Evolutionary conservation across 2,329 filamentous ascomycete species (phyloP), one percentile per base, ranked within the genome.

Genomic region (Trichoderma semiorbis): DNA sequence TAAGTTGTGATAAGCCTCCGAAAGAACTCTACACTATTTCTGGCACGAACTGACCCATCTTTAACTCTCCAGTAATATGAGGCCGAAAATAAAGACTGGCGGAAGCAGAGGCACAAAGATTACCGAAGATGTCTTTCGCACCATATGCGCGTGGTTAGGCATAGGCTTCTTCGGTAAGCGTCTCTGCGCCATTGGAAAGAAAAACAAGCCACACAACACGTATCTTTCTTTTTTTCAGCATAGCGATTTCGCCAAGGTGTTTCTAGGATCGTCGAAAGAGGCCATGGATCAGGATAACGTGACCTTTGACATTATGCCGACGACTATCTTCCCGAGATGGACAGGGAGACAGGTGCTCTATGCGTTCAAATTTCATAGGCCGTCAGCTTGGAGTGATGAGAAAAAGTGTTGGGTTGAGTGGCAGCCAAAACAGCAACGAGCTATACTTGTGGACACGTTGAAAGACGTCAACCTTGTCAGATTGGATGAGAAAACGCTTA

Each of bases 241-340:
- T 5, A 50, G 16, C 16, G 30, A 50, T 14, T 62, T 55, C 7
- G 70, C 70, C 3, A 71, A 53, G 21, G 70, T 71, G 5, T 71
- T 66, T 28, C 24, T 71, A 5, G 70, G 63, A 3, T 43, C 55
- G 1, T 50, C 36, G 1, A 7, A 24, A 5, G 63, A n/a, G 2
- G 70, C 70, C 0, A 11, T 11, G 1, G 1, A n/a, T 4, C 36
- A 39, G 24, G 30, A 71, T 7, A 26, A 36, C 4, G 16, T 71
- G 30, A 67, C n/a, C 3, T 71, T 71, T 55, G 70, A 71, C 18
- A 71, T 71, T 6, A 14, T 67, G 6, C 70, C 70, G 11, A 30
- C 43, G 1, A 62, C 53, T 1, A 30, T 71, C 7, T 67, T 30
- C 18, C 63, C 61, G 1, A 50, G 6, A 14, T 60, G 32, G 53